phyloP scores from a whole-genome alignment of 768 basidiomycete species.

The Suillus brevipes region DNA sequence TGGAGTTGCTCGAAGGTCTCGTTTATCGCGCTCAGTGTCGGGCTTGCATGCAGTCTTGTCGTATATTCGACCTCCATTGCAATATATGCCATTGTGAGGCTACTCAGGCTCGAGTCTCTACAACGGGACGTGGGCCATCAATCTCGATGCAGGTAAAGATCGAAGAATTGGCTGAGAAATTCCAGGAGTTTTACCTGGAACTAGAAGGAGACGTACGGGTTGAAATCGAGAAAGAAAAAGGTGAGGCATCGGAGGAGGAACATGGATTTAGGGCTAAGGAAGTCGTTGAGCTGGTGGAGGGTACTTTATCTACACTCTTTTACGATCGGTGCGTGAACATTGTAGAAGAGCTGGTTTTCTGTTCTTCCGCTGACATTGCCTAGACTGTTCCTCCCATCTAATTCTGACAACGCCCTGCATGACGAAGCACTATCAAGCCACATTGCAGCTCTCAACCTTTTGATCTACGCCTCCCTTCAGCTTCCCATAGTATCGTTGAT shows the following conservation, averaged over 20 bases:
- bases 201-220: slow-evolving; percentile 64
- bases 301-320: slow-evolving; percentile 65
- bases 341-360: not conserved
- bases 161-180: slow-evolving; percentile 51
- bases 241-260: slow-evolving; percentile 21
- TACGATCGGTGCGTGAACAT: slow-evolving; percentile 71
- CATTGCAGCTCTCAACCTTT: slow-evolving; percentile 90
- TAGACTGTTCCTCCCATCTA: slow-evolving; percentile 78
- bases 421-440: slow-evolving; percentile 89
- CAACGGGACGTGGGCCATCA: slow-evolving; percentile 41
- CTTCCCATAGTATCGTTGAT: slow-evolving; percentile 90
- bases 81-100: too few relatives aligned
- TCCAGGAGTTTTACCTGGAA: slow-evolving; percentile 72
- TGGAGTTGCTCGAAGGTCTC: too few relatives aligned
- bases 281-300: slow-evolving; percentile 74
- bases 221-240: slow-evolving; percentile 24
- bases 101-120: too few relatives aligned
- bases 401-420: slow-evolving; percentile 78
- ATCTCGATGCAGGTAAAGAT: slow-evolving; percentile 38
- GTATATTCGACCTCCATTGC: too few relatives aligned
- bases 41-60: too few relatives aligned
- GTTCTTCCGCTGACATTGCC: not conserved
- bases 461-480: slow-evolving; percentile 80
- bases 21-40: too few relatives aligned
- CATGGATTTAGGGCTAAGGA: slow-evolving; percentile 51